phyloP scores from a whole-genome alignment of 257 asterid species.

The Gentiana dahurica region DNA sequence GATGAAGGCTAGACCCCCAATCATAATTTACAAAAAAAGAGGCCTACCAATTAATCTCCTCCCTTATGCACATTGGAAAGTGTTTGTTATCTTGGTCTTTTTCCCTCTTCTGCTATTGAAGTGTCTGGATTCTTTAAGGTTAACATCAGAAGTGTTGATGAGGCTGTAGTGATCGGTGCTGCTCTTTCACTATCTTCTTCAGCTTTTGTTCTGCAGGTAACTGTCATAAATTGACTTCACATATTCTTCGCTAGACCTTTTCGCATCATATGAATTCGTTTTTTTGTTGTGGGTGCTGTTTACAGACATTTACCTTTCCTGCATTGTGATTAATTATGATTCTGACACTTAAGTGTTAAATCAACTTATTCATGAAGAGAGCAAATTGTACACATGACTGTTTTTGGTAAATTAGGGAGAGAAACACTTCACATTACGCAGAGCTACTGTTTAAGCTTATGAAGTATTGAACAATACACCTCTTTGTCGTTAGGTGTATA shows the following conservation, averaged over 20 bases:
- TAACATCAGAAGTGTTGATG: constrained; percentile 95
- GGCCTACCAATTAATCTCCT: neutral
- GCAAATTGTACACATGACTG: too few relatives aligned
- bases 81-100: constrained; percentile 1
- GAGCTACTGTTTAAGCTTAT: too few relatives aligned
- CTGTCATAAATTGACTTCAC: neutral
- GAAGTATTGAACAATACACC: too few relatives aligned
- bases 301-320: neutral
- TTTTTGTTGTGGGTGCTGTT: neutral
- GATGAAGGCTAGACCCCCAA: too few relatives aligned
- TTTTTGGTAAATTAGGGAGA: too few relatives aligned
- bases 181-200: constrained; percentile 97
- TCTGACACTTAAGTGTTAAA: neutral
- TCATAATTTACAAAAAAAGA: neutral
- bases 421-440: too few relatives aligned
- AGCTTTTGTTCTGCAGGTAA: constrained; percentile 98
- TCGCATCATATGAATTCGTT: neutral
- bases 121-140: constrained; percentile 34
- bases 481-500: neutral
- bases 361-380: too few relatives aligned
- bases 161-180: constrained; percentile 98
- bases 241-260: neutral
- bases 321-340: neutral
- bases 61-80: neutral
- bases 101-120: constrained; percentile 5